These are phyloP conservation scores for Truncatella angustata DNA, from an alignment of 2,329 filamentous ascomycete species.

Conservation along the genomic window DNA sequence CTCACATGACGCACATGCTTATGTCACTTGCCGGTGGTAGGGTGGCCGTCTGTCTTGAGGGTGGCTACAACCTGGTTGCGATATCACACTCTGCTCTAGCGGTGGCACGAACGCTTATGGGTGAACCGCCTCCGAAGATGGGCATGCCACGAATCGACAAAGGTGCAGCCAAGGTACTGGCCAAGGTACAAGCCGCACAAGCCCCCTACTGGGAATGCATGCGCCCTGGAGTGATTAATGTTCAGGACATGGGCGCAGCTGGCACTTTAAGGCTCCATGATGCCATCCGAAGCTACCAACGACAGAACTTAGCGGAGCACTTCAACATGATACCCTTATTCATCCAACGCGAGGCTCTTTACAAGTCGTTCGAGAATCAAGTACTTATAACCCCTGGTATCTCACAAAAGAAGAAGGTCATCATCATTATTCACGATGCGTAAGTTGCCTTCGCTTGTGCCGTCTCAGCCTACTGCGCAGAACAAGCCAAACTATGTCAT, in stretches of 20 bases:
- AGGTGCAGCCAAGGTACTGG: conserved; percentile 54
- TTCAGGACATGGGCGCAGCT: conserved; percentile 50
- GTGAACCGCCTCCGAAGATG: conserved; percentile 75
- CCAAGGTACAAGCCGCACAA: conserved; percentile 59
- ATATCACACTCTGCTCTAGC: conserved; percentile 92
- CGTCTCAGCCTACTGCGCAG: no score
- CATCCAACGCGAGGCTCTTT: conserved; percentile 71
- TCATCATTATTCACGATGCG: conserved; percentile 91
- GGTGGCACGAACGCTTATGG: conserved; percentile 91
- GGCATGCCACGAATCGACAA: conserved; percentile 54
- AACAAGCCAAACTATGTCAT: no score
- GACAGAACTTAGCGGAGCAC: conserved; percentile 66
- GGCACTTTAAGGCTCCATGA: conserved; percentile 70
- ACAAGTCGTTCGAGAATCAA: conserved; percentile 80
- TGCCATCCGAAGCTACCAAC: conserved; percentile 75
- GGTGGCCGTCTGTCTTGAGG: conserved; percentile 89
- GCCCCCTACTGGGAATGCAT: conserved; percentile 85
- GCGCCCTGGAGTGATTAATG: conserved; percentile 62
- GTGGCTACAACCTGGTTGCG: conserved; percentile 89
- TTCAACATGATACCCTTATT: conserved; percentile 78
- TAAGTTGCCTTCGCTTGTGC: conserved; percentile 45
- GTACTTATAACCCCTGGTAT: conserved; percentile 78
- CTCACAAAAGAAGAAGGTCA: conserved; percentile 61
- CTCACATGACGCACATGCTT: conserved; percentile 99
- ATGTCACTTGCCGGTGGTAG: conserved; percentile 92